These are phyloP conservation scores for Sporothrix curviconia DNA, from an alignment of 2,329 filamentous ascomycete genomes.

Conservation along the genomic window DNA sequence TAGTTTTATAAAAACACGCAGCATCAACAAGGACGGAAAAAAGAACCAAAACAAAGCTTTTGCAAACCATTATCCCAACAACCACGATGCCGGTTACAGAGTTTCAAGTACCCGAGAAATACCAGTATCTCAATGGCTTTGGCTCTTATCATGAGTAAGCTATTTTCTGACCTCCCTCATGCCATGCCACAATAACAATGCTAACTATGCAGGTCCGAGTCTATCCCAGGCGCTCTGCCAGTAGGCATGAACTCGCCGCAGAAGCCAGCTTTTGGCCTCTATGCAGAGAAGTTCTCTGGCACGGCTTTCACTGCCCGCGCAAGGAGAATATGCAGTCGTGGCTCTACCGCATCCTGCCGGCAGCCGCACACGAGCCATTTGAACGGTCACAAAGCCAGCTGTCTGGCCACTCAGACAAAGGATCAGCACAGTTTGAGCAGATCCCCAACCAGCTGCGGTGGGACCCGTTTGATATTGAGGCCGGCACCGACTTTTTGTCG, in stretches of 20 bases:
- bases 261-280: constrained; percentile 70
- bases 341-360: constrained; percentile 64
- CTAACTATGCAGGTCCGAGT: constrained; percentile 56
- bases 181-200: background rate
- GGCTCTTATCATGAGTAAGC: constrained; percentile 67
- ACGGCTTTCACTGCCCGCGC: constrained; percentile 66
- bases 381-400: constrained; percentile 19
- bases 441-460: constrained; percentile 78
- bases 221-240: constrained; percentile 69
- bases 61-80: too few relatives aligned
- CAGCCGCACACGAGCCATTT: constrained; percentile 55
- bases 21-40: too few relatives aligned
- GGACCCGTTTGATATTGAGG: constrained; percentile 62
- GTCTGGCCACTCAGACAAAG: constrained; percentile 26
- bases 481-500: constrained; percentile 44
- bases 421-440: constrained; percentile 47
- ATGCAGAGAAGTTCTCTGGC: constrained; percentile 72
- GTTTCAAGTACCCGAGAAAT: constrained; percentile 48
- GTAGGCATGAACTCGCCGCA: constrained; percentile 75
- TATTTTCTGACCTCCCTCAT: background rate
- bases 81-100: constrained; percentile 42
- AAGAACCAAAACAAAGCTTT: too few relatives aligned
- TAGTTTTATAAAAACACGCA: background rate
- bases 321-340: constrained; percentile 64
- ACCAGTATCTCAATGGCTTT: constrained; percentile 75